These are phyloP conservation scores for Claviceps sp. DNA, from an alignment of 2,329 filamentous ascomycete genomes.

Conservation along the genomic window DNA sequence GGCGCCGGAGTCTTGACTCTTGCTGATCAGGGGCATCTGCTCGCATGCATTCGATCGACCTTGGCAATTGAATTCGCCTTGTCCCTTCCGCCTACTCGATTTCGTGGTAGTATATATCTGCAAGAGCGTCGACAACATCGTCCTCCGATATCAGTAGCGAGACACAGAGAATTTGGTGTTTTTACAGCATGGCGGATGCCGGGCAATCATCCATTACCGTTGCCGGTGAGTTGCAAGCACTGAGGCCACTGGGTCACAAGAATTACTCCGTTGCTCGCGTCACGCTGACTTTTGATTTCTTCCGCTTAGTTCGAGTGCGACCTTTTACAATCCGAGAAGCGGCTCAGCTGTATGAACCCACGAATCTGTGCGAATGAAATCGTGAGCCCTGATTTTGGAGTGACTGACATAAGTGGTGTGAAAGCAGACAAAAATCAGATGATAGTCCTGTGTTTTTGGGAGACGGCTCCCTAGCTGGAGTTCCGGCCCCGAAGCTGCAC, in stretches of 20 bases:
- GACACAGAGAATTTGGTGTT: not conserved
- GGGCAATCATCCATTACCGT: slow-evolving; percentile 44
- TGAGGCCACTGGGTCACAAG: not conserved
- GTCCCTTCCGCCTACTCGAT: not conserved
- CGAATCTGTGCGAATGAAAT: not conserved
- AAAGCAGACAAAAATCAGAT: slow-evolving; percentile 48
- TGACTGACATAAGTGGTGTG: slow-evolving; percentile 2
- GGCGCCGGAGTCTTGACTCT: not conserved
- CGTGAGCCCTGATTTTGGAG: not conserved
- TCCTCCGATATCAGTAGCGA: not conserved
- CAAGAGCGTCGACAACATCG: not conserved
- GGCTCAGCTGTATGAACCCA: slow-evolving; percentile 58
- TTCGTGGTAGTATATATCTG: not conserved
- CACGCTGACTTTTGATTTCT: not conserved
- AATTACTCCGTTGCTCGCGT: slow-evolving; percentile 5
- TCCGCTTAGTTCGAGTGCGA: slow-evolving; percentile 46
- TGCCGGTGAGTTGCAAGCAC: slow-evolving; percentile 27
- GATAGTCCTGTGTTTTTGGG: slow-evolving; percentile 89
- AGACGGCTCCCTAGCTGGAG: slow-evolving; percentile 84
- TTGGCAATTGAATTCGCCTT: not conserved
- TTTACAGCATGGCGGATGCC: slow-evolving; percentile 13
- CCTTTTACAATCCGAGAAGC: slow-evolving; percentile 82
- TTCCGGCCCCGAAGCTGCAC: slow-evolving; percentile 69
- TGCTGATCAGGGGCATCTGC: not conserved
- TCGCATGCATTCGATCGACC: not conserved